A percentile compares a stretch with the other conserved stretches of the same genome.
Conservation (phyloP, 306 rosid species). For the Quercus ilex region DNA sequence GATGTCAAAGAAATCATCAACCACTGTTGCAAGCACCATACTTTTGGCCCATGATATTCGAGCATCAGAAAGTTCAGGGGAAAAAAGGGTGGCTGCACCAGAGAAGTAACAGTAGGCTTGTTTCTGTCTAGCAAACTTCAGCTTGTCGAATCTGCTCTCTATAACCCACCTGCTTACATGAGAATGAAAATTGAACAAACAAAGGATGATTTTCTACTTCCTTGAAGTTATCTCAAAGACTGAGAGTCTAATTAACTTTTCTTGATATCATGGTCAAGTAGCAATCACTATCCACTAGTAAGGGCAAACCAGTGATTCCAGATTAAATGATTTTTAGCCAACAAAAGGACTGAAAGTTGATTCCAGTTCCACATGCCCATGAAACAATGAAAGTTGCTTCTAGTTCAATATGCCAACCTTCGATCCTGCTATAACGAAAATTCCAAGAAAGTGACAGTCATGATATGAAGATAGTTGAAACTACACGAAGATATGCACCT, state of each 20-base stretch:
- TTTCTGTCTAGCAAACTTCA: slow-evolving; percentile 81
- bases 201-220: neutral
- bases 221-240: neutral
- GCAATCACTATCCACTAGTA: neutral
- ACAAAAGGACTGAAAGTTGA: neutral
- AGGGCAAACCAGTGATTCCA: slow-evolving; percentile 5
- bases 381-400: neutral
- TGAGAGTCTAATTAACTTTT: neutral
- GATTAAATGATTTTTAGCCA: neutral
- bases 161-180: slow-evolving; percentile 60
- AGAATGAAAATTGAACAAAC: neutral
- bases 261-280: neutral
- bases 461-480: neutral
- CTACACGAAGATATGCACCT: slow-evolving; percentile 34
- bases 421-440: neutral
- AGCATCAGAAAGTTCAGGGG: slow-evolving; percentile 68
- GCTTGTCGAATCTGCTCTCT: slow-evolving; percentile 63
- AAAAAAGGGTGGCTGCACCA: slow-evolving; percentile 51
- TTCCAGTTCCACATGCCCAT: neutral
- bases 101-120: slow-evolving; percentile 70
- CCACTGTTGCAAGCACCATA: slow-evolving; percentile 73
- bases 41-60: slow-evolving; percentile 82
- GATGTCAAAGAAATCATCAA: slow-evolving; percentile 84
- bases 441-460: neutral
- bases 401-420: neutral